phyloP scores from a whole-genome alignment of 1,284 basidiomycete species.

The Pholiota adiposa region DNA sequence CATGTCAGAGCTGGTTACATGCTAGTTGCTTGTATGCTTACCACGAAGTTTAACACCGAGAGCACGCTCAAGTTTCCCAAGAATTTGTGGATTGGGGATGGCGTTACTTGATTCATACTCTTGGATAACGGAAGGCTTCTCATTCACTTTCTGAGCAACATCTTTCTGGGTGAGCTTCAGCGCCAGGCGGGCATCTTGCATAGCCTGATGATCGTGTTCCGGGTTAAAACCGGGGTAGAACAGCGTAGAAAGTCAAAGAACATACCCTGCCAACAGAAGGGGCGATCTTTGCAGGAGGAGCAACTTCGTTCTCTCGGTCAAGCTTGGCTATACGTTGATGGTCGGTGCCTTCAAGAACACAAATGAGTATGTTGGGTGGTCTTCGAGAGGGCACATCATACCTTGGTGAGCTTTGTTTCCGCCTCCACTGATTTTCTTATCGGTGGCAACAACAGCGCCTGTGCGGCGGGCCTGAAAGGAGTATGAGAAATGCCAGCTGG shows the following conservation, averaged over 20 bases:
- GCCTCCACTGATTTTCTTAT: conserved; percentile 73
- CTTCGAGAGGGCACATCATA: conserved; percentile 28
- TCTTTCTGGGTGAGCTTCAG: conserved; percentile 91
- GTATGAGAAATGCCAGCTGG: conserved; percentile 4
- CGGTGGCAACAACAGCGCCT: conserved; percentile 76
- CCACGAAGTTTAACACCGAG: conserved; percentile 94
- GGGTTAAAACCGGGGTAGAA: conserved; percentile 5
- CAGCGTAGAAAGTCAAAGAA: conserved; percentile 16
- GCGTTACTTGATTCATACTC: conserved; percentile 93
- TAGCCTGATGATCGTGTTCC: conserved; percentile 58
- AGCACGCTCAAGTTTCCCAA: conserved; percentile 90
- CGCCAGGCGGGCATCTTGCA: conserved; percentile 82
- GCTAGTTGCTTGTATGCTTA: conserved; percentile 34
- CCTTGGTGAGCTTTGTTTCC: conserved; percentile 76
- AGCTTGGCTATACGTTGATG: conserved; percentile 94
- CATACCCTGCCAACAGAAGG: conserved; percentile 81
- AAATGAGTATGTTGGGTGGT: not conserved
- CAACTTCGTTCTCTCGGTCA: conserved; percentile 95
- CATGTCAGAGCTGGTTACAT: conserved; percentile 10
- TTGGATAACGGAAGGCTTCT: conserved; percentile 85
- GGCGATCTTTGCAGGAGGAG: conserved; percentile 87
- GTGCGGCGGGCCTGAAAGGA: conserved; percentile 63
- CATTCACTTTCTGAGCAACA: conserved; percentile 90
- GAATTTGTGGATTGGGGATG: conserved; percentile 88
- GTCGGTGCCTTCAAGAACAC: conserved; percentile 69